Evolutionary conservation across 305 asterid genomes (phyloP), one percentile per base, ranked within the genome.

Genomic region (Fraxinus sp.): DNA sequence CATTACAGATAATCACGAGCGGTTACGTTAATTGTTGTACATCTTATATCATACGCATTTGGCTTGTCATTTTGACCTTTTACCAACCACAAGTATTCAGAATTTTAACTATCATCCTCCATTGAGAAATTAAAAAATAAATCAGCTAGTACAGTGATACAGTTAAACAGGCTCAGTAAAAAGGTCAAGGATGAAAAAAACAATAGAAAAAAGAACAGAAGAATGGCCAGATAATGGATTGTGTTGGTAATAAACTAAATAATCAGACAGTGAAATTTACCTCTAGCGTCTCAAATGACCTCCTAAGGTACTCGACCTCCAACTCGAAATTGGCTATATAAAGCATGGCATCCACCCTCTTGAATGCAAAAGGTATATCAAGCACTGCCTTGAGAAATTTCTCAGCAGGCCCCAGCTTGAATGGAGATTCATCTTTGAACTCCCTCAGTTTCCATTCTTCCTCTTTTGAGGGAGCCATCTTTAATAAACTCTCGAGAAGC

Each of bases 381-480:
- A 93, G 90, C 73, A 94, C 88, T 24, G 94, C 95, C 86, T 88
- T 94, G 82, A 93, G 93, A 87, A 94, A 94, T 9, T 91, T 88
- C 94, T 95, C 99, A 0, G 98, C 96, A 32, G 93, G 84, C 20
- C 94, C 98, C 24, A 92, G 87, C 83, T 93, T 92, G 83, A 87
- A 79, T 0, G 93, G 89, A 0, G 90, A 89, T 32, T 90, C 92
- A 24, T 92, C 93, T 71, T 86, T 90, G 82, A 89, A 89, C 82
- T 89, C 93, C 88, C 78, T 85, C 79, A 95, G 88, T 76, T 88
- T 94, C 20, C 83, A 86, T 37, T 94, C 95, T 85, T 95, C 98
- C 86, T 90, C 95, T 82, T 85, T 90, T 0, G 97, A 89, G 1
- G 97, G 98, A 52, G 94, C 97, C 99, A 95, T 95, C 92, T 87